Conservation (phyloP, 2,329 filamentous ascomycete species). For the Diplodia corticola region DNA sequence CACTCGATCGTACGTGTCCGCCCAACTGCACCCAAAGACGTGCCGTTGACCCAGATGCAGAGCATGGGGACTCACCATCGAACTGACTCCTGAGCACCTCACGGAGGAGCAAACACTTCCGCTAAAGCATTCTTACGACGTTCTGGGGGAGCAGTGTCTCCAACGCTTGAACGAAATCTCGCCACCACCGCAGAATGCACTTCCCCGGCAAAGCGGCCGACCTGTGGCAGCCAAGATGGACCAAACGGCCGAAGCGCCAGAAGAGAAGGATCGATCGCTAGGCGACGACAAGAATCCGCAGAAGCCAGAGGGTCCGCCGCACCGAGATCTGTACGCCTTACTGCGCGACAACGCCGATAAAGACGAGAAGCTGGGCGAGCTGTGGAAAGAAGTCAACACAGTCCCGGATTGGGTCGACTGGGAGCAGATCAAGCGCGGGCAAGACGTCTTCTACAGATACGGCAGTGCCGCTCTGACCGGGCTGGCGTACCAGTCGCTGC, state of each 20-base stretch:
- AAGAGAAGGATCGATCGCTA: conserved; percentile 25
- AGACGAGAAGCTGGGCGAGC: conserved; percentile 56
- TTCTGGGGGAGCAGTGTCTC: conserved; percentile 65
- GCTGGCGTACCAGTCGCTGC: conserved; percentile 64
- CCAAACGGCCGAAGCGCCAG: conserved; percentile 25
- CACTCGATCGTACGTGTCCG: conserved; percentile 41
- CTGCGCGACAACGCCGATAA: conserved; percentile 58
- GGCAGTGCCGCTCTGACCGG: conserved; percentile 65
- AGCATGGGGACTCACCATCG: conserved; percentile 67
- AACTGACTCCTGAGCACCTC: conserved; percentile 66
- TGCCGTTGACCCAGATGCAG: conserved; percentile 31
- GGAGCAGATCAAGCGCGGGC: conserved; percentile 71
- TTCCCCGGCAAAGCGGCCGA: conserved; percentile 42
- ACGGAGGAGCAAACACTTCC: conserved; percentile 60
- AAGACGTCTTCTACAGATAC: conserved; percentile 77
- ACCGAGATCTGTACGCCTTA: conserved; percentile 64
- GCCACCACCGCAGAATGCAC: conserved; percentile 44
- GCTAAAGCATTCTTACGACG: conserved; percentile 67
- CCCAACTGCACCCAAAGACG: not conserved
- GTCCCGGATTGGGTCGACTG: conserved; percentile 77
- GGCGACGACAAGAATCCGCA: conserved; percentile 10
- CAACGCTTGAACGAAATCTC: conserved; percentile 64
- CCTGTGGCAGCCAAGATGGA: conserved; percentile 31
- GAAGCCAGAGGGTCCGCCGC: conserved; percentile 32
- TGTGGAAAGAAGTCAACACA: conserved; percentile 68